Conservation (phyloP, 2,329 filamentous ascomycete species). For the Ceratocystis albifundus region DNA sequence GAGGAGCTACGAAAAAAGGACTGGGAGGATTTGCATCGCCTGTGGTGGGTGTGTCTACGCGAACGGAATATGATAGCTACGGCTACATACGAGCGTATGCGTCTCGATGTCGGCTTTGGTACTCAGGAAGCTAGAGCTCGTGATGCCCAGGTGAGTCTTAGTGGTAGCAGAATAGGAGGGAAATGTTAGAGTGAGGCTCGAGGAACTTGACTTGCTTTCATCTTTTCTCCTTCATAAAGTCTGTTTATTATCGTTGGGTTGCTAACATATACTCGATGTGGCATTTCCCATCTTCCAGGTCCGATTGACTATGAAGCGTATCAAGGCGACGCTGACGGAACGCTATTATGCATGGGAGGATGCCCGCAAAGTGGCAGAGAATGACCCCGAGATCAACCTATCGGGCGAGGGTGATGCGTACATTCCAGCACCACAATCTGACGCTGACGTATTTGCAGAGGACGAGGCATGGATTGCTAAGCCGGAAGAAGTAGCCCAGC, state of each 20-base stretch:
- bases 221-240: background rate
- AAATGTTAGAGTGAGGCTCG: background rate
- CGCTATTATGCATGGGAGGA: slow-evolving; percentile 81
- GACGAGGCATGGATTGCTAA: slow-evolving; percentile 26
- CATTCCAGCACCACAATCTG: slow-evolving; percentile 33
- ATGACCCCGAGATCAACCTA: slow-evolving; percentile 56
- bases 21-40: slow-evolving; percentile 81
- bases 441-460: slow-evolving; percentile 31
- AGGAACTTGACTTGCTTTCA: background rate
- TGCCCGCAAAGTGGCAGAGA: slow-evolving; percentile 52
- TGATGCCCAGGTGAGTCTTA: slow-evolving; percentile 49
- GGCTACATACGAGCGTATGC: slow-evolving; percentile 54
- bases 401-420: slow-evolving; percentile 40
- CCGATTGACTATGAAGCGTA: slow-evolving; percentile 62
- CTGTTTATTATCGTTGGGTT: background rate
- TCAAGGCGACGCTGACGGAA: slow-evolving; percentile 78
- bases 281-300: slow-evolving; percentile 41
- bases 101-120: slow-evolving; percentile 62
- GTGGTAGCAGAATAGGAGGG: background rate
- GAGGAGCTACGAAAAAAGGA: slow-evolving; percentile 79
- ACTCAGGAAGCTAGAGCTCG: slow-evolving; percentile 53
- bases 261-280: background rate
- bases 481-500: slow-evolving; percentile 18
- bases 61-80: slow-evolving; percentile 87
- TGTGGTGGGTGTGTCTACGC: slow-evolving; percentile 92